Evolutionary conservation across 1,139 yeast genomes (phyloP).

Genomic region (Blastobotrys indianensis): DNA sequence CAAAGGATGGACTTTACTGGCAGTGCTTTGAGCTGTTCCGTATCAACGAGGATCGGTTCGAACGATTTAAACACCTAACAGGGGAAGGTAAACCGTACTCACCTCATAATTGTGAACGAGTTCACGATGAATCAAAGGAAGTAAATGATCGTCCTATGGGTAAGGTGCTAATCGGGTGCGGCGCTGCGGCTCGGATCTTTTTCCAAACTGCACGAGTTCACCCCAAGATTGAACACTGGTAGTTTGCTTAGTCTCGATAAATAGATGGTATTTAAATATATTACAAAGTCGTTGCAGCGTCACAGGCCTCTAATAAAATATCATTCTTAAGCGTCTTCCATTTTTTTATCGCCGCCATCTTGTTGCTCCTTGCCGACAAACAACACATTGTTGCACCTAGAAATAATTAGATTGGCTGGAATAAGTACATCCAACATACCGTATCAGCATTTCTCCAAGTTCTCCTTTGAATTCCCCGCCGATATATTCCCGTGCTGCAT

Average conservation of each 20-base stretch:
- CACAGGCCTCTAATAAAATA: conserved; percentile 3
- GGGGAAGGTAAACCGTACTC: conserved; percentile 46
- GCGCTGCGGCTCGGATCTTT: conserved; percentile 62
- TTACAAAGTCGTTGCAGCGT: not conserved
- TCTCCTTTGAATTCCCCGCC: conserved; percentile 49
- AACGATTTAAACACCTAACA: conserved; percentile 49
- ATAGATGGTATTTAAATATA: not conserved
- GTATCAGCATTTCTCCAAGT: conserved; percentile 76
- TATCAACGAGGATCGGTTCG: conserved; percentile 47
- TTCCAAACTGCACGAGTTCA: conserved; percentile 61
- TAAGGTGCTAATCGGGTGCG: conserved; percentile 59
- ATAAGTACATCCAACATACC: conserved; percentile 39
- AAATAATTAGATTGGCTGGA: conserved; percentile 3
- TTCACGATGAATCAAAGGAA: conserved; percentile 34
- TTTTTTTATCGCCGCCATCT: conserved; percentile 8
- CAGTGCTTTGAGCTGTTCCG: conserved; percentile 58
- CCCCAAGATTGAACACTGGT: conserved; percentile 32
- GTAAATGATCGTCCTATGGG: conserved; percentile 39
- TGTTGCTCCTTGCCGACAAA: conserved; percentile 34
- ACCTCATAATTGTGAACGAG: conserved; percentile 47
- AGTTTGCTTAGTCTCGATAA: not conserved
- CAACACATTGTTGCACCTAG: conserved; percentile 40
- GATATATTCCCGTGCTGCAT: conserved; percentile 59
- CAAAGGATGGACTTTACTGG: conserved; percentile 53
- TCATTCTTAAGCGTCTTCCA: conserved; percentile 7